phyloP scores from a whole-genome alignment of 2,329 filamentous ascomycete species.

The Mollisiaceae sp. region DNA sequence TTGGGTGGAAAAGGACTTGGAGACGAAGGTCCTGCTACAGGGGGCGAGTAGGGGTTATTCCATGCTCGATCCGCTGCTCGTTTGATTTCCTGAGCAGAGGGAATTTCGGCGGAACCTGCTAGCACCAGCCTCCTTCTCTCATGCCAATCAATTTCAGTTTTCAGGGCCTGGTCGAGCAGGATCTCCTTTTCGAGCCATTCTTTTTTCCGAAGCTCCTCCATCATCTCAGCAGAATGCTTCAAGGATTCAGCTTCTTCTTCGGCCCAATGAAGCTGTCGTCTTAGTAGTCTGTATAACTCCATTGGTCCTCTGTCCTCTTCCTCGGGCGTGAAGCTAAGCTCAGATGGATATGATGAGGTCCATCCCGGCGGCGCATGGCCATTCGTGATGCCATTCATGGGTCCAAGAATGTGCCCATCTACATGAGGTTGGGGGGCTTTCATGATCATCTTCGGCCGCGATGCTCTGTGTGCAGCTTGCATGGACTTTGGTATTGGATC shows the following conservation, averaged over 20 bases:
- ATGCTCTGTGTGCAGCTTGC: slow-evolving; percentile 51
- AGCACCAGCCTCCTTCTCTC: slow-evolving; percentile 61
- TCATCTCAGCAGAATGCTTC: slow-evolving; percentile 65
- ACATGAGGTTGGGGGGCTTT: slow-evolving; percentile 59
- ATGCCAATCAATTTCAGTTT: slow-evolving; percentile 70
- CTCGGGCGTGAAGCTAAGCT: slow-evolving; percentile 65
- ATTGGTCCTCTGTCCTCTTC: slow-evolving; percentile 69
- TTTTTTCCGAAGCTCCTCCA: slow-evolving; percentile 69
- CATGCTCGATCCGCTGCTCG: slow-evolving; percentile 21
- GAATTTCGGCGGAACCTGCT: slow-evolving; percentile 47
- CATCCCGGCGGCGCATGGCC: slow-evolving; percentile 39
- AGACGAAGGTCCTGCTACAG: slow-evolving; percentile 15
- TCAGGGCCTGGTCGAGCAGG: slow-evolving; percentile 73
- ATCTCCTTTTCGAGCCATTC: slow-evolving; percentile 85
- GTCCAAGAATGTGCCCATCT: slow-evolving; percentile 57
- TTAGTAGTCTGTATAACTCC: slow-evolving; percentile 66
- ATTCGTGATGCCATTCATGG: slow-evolving; percentile 48
- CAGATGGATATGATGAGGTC: slow-evolving; percentile 43
- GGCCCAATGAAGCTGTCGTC: slow-evolving; percentile 74
- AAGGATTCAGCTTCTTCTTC: slow-evolving; percentile 69
- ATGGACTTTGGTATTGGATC: slow-evolving; percentile 76
- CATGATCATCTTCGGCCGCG: slow-evolving; percentile 67
- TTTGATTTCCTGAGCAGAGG: slow-evolving; percentile 32
- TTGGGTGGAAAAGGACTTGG: slow-evolving; percentile 24
- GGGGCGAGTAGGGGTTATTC: slow-evolving; percentile 14